Conservation (phyloP, 495 filamentous ascomycete species). For the Amorphotheca resinae region DNA sequence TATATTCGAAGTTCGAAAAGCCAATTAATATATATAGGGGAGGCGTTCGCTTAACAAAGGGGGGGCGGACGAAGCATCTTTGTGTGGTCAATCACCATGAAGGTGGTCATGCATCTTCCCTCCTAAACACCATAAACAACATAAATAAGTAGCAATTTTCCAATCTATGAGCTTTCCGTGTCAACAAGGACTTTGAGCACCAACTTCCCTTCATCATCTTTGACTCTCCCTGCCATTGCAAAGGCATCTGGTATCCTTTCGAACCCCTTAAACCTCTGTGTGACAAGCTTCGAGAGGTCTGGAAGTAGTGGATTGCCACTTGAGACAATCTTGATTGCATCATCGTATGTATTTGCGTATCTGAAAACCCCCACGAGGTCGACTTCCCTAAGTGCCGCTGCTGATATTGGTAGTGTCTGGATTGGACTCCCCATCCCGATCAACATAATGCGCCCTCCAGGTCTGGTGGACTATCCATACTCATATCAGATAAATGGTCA, state of each 20-base stretch:
- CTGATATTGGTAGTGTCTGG: slow-evolving; percentile 75
- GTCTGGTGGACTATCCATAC: slow-evolving; percentile 40
- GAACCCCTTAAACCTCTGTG: slow-evolving; percentile 46
- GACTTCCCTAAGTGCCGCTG: slow-evolving; percentile 79
- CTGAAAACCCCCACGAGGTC: slow-evolving; percentile 87
- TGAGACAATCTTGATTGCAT: slow-evolving; percentile 59
- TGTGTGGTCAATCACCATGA: too few relatives aligned
- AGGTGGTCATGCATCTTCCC: too few relatives aligned
- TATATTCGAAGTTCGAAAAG: too few relatives aligned
- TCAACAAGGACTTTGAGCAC: slow-evolving; percentile 44
- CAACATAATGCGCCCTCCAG: slow-evolving; percentile 72
- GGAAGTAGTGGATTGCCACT: slow-evolving; percentile 42
- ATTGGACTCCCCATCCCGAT: slow-evolving; percentile 93
- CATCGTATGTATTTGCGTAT: slow-evolving; percentile 74
- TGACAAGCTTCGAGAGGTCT: slow-evolving; percentile 53
- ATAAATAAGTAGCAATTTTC: too few relatives aligned
- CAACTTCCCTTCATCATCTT: slow-evolving; percentile 37
- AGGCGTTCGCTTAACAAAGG: too few relatives aligned
- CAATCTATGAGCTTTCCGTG: too few relatives aligned
- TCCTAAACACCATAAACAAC: too few relatives aligned
- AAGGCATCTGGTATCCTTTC: slow-evolving; percentile 34
- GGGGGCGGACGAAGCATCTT: too few relatives aligned
- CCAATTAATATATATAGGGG: too few relatives aligned
- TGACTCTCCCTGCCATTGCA: slow-evolving; percentile 37
- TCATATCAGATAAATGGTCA: background rate